Percentiles rank a stretch among this genome's conserved stretches.
These are phyloP conservation scores for Trichoderma hamatum DNA, from an alignment of 2,329 filamentous ascomycete genomes.

Conservation along the genomic window DNA sequence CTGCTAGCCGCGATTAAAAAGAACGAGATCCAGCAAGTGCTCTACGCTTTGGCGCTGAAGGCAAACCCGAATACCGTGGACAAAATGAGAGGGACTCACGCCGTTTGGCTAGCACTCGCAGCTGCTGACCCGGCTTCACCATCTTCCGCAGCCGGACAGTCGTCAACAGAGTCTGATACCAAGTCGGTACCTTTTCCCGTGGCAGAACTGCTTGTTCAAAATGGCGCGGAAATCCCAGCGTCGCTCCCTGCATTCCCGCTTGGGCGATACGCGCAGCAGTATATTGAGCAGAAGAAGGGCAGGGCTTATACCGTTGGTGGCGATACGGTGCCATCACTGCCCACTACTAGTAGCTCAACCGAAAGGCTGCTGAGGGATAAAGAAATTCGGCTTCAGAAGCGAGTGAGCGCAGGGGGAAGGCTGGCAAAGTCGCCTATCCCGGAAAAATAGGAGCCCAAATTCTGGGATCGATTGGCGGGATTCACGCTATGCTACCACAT, in stretches of 20 bases:
- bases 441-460: slow-evolving; percentile 57
- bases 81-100: slow-evolving; percentile 83
- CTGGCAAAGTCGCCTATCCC: slow-evolving; percentile 68
- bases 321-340: slow-evolving; percentile 66
- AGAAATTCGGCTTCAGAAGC: slow-evolving; percentile 73
- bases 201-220: slow-evolving; percentile 89
- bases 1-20: slow-evolving; percentile 91
- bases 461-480: slow-evolving; percentile 46
- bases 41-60: slow-evolving; percentile 83
- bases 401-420: slow-evolving; percentile 75
- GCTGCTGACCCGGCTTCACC: slow-evolving; percentile 89
- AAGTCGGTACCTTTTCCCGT: slow-evolving; percentile 76
- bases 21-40: slow-evolving; percentile 90
- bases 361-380: slow-evolving; percentile 63
- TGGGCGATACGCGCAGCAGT: slow-evolving; percentile 76
- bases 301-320: slow-evolving; percentile 49
- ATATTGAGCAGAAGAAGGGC: slow-evolving; percentile 76
- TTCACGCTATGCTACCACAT: slow-evolving; percentile 44
- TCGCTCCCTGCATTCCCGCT: slow-evolving; percentile 80
- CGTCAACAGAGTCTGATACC: slow-evolving; percentile 47
- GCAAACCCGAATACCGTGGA: slow-evolving; percentile 88
- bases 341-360: slow-evolving; percentile 47
- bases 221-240: slow-evolving; percentile 84
- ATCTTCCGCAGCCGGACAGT: slow-evolving; percentile 50
- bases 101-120: slow-evolving; percentile 86